Evolutionary conservation across 805 yeast genomes (phyloP), one percentile per base, ranked within the genome.

Genomic region (Hanseniaspora nectarophila): DNA sequence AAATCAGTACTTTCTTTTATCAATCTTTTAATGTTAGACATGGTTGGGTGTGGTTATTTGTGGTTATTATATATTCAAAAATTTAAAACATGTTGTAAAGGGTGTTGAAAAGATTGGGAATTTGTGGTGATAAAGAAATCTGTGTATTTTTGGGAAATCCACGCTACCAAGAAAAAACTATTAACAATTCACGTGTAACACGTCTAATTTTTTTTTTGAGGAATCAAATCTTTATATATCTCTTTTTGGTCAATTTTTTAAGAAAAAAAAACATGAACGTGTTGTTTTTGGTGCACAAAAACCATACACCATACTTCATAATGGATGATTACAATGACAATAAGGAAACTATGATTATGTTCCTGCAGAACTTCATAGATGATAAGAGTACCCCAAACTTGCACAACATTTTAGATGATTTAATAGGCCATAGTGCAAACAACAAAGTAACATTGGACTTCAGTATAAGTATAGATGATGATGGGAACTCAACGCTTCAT

Each of bases 401-500:
- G 26, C n/a, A 13, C 33, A 16, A 29, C 16, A 33, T 50, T 33
- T 7, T 42, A 13, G 47, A 39, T 15, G 40, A 38, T 12, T 23
- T 45, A 20, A 34, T 23, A 18, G 35, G 57, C 59, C 24, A 58
- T 24, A 16, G 60, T 51, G 21, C 60, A 53, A 7, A 51, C 45
- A 42, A 62, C 60, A 26, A 64, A 48, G 43, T 64, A 66, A 26
- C 60, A 9, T 44, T 85, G 34, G 75, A 78, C 54, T 72, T 89
- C 47, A 92, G 87, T 61, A 85, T 87, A 32, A 81, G 96, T 1
- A 85, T 94, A 43, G 99, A 94, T 66, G 94, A 85, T 59, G 78
- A 82, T 54, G 97, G 97, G 0, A 92, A 92, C 62, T 83, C 95
- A 0, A 87, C 95, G 0, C 72, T 92, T 54, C 99, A 92, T 66